Evolutionary conservation across 495 filamentous ascomycete genomes (phyloP), one percentile per base, ranked within the genome.

Genomic region (Lichenothelia convexa): DNA sequence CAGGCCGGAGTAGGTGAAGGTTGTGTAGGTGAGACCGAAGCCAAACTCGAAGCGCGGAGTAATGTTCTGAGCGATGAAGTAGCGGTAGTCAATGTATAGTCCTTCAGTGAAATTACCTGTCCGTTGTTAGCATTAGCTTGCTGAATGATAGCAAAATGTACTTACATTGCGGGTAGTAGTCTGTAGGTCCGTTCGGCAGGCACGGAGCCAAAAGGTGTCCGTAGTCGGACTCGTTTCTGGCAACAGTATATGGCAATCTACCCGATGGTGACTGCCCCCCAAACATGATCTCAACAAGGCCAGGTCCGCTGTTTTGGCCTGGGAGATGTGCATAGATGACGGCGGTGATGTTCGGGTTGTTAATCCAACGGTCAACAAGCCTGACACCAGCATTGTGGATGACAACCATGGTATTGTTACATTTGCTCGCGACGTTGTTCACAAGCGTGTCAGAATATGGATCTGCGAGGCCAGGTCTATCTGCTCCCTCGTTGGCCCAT

Each of bases 1-100:
- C n/a, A 80, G 67, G 16, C 70, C 56, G 9, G 71, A 70, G 49
- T 81, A 82, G 21, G 62, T 54, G 50, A 91, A 91, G 4, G 63
- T 73, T 0, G 82, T 81, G 54, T 89, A 91, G 0, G 76, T 81
- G 7, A 45, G 38, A 0, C 76, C 77, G 43, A 72, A 74, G 11
- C 77, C 76, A 45, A 81, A 83, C 33, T 69, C 66, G 33, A 47
- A 44, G 16, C 51, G 44, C 9, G 49, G 44, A 3, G 44, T 46
- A 21, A 52, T 47, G 35, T 48, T 45, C 17, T 38, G 18, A 7
- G 33, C 31, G 17, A 42, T 35, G 41, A 55, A 55, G 35, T 45
- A 24, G 8, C 45, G 40, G 39, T 55, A 55, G 34, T 55, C 51
- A 33, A 55, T 52, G 42, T 46, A 46, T 9, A 49, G 21, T n/a